Base-by-base conservation (phyloP, 1,284 basidiomycete genomes). In the Coriolopsis trogii region DNA sequence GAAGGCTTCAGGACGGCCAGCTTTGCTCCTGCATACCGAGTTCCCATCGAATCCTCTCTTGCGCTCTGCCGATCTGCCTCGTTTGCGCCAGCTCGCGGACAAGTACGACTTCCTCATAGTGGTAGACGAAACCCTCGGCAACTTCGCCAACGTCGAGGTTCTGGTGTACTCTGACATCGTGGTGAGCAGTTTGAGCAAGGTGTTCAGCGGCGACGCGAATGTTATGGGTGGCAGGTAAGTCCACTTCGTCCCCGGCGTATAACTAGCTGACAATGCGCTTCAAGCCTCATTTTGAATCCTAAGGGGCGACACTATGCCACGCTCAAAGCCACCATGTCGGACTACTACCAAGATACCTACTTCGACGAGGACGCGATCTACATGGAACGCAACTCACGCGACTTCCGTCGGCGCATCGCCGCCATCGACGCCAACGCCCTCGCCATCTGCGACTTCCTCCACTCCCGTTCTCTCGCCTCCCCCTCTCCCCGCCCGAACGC, bases 301-400 rank as follows among this genome's bases (percentile, higher is more conserved):
- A 76, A 79, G 60, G 77, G 85, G 1, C 79, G 75, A 2, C 81
- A 91, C 62, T 95, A 95, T 63, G 46, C 68, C 0, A 55, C 70
- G 0, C 80, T 99, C 40, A 91, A 89, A 62, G 63, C 69, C 0
- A 73, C 82, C 39, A 73, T 95, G 59, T 63, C 52, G 72, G n/a
- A 66, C 71, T 9, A 76, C 70, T 98, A 89, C 70, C 91, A 97
- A 69, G 96, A 99, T 67, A 77, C 77, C 23, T 97, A 93, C 73
- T 98, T 90, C 66, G 81, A 85, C 64, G 92, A 96, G 70, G 97
- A 99, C 67, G 93, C 93, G 28, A 85, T 98, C 47, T 98, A 89
- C 76, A 91, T 99, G 88, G 96, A 99, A 70, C 89, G 96, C 61
- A 99, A 99, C 73, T 97, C 94, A 18, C 91, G 96, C 45, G 88